Evolutionary conservation across 2,329 filamentous ascomycete genomes (phyloP).

Genomic region (Niveomyces coronatus): DNA sequence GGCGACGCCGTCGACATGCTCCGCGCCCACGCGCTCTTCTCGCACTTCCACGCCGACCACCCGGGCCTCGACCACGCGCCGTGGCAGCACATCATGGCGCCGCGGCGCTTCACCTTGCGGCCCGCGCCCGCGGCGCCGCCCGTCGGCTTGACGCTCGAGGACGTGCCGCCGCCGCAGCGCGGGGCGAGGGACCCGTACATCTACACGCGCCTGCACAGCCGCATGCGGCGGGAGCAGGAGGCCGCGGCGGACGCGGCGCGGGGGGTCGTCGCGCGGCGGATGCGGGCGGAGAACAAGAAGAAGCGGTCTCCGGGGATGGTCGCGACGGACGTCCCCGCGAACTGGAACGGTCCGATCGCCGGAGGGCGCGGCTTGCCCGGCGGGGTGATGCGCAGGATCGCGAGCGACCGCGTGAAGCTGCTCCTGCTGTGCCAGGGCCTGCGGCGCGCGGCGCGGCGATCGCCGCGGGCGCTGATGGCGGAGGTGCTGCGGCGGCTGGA

Average conservation of each 20-base stretch:
- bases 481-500: constrained; percentile 10
- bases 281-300: neutral
- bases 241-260: neutral
- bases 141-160: neutral
- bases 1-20: constrained; percentile 23
- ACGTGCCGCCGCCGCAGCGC: neutral
- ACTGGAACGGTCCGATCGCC: constrained; percentile 6
- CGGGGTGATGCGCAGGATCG: neutral
- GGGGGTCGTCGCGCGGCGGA: neutral
- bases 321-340: neutral
- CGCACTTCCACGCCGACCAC: constrained; percentile 24
- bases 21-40: constrained; percentile 23
- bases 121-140: neutral
- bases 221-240: neutral
- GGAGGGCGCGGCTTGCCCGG: neutral
- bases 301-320: too few relatives aligned
- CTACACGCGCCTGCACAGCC: constrained; percentile 3
- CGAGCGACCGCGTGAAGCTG: constrained; percentile 14
- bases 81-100: constrained; percentile 1
- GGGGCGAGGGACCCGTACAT: neutral
- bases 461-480: constrained; percentile 20
- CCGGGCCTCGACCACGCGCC: constrained; percentile 11
- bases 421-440: constrained; percentile 16
- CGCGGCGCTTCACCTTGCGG: neutral
- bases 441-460: constrained; percentile 12